Conservation (phyloP, 352 stramenopile genomes). For the Pythium sp. region DNA sequence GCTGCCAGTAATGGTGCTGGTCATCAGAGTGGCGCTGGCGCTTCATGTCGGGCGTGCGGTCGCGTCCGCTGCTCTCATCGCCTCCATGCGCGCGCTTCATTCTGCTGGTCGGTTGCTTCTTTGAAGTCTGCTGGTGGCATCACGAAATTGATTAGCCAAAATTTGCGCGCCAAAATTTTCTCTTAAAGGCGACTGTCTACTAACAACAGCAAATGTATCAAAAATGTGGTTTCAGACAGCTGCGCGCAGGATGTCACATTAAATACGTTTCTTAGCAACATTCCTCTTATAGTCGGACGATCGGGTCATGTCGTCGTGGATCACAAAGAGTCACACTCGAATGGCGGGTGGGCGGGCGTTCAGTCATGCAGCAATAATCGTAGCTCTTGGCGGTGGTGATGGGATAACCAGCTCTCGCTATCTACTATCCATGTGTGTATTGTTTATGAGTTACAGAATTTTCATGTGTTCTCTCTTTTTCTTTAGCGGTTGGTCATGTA, state of each 20-base stretch:
- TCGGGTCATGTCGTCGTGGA: too few species aligned
- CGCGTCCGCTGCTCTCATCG: neutral
- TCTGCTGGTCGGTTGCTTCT: neutral
- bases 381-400: neutral
- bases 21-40: constrained; percentile 1
- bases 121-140: neutral
- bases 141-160: neutral
- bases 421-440: neutral
- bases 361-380: neutral
- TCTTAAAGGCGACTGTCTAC: neutral
- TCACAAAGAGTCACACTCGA: neutral
- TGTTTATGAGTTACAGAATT: neutral
- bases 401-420: neutral
- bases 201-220: neutral
- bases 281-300: too few species aligned
- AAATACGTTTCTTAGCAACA: neutral
- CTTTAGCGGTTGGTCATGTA: neutral
- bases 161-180: neutral
- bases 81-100: constrained; percentile 1
- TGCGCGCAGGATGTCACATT: neutral
- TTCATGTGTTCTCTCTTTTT: neutral
- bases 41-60: constrained; percentile 7
- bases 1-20: neutral
- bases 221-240: neutral
- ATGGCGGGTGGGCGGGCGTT: too few species aligned